A percentile compares a stretch with the other conserved stretches of the same genome.
phyloP scores from a whole-genome alignment of 208 protist genomes.

The Hexamita inflata region DNA sequence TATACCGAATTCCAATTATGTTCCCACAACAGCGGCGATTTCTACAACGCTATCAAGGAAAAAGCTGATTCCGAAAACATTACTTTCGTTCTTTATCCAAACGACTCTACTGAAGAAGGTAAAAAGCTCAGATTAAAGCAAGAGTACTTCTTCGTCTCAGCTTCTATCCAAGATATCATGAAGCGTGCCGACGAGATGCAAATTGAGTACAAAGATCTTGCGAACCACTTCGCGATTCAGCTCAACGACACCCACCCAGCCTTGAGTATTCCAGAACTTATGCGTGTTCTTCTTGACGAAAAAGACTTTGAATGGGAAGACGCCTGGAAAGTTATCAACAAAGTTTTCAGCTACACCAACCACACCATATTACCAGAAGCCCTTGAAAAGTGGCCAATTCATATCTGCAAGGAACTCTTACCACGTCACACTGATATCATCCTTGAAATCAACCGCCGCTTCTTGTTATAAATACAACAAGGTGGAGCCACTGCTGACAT shows the following conservation, averaged over 20 bases:
- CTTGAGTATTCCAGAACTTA: conserved; percentile 59
- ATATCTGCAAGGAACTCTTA: conserved; percentile 52
- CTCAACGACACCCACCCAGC: conserved; percentile 71
- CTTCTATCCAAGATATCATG: conserved; percentile 63
- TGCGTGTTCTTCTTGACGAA: conserved; percentile 53
- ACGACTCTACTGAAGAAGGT: conserved; percentile 56
- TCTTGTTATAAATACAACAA: conserved; percentile 45
- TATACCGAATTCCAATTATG: conserved; percentile 39
- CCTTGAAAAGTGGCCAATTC: conserved; percentile 61
- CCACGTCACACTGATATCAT: conserved; percentile 65
- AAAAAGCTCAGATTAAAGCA: conserved; percentile 64
- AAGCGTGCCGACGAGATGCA: conserved; percentile 41
- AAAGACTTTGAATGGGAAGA: conserved; percentile 52
- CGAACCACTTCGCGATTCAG: conserved; percentile 53
- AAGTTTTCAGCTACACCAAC: conserved; percentile 63
- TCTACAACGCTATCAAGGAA: conserved; percentile 49
- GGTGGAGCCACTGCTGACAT: conserved; percentile 34
- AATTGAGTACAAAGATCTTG: conserved; percentile 32
- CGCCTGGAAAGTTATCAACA: conserved; percentile 53
- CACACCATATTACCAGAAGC: conserved; percentile 67
- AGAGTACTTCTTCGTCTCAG: conserved; percentile 60
- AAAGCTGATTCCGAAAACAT: conserved; percentile 54
- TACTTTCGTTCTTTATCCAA: conserved; percentile 66
- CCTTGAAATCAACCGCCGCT: conserved; percentile 61
- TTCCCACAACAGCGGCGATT: conserved; percentile 50